A percentile compares a stretch with the other conserved stretches of the same genome.
These are phyloP conservation scores for Halenospora varia DNA, from an alignment of 495 filamentous ascomycete genomes.

Conservation along the genomic window DNA sequence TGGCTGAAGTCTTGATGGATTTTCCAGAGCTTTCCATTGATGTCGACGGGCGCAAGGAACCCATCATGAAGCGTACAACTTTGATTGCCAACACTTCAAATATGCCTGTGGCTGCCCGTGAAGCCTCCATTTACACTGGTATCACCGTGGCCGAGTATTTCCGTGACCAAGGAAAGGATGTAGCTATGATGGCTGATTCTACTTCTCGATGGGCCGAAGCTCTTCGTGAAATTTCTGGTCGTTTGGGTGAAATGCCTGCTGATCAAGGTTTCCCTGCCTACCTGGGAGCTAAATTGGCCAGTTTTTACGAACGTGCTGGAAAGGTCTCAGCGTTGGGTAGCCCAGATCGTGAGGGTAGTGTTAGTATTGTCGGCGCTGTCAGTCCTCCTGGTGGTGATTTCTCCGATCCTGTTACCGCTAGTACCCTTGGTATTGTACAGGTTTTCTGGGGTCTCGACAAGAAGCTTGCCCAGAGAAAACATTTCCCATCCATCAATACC, in stretches of 20 bases:
- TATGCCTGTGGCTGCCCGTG: constrained; percentile 98
- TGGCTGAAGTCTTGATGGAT: constrained; percentile 99
- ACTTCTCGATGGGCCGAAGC: constrained; percentile 98
- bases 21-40: constrained; percentile 96
- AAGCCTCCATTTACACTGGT: constrained; percentile 98
- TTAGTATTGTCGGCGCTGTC: constrained; percentile 97
- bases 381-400: constrained; percentile 98
- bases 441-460: constrained; percentile 99
- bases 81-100: constrained; percentile 99
- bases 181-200: constrained; percentile 99
- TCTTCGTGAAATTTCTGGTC: constrained; percentile 97
- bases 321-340: constrained; percentile 81
- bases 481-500: constrained; percentile 99
- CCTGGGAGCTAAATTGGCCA: constrained; percentile 91
- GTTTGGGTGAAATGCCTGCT: constrained; percentile 98
- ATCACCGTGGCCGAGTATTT: constrained; percentile 98
- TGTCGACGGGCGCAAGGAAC: constrained; percentile 86
- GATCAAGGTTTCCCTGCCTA: constrained; percentile 99
- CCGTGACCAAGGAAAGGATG: constrained; percentile 95
- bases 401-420: constrained; percentile 94
- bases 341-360: constrained; percentile 81
- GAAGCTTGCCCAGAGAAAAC: constrained; percentile 97
- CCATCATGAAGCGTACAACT: constrained; percentile 99
- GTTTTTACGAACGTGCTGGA: constrained; percentile 98
- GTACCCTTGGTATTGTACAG: constrained; percentile 95